Evolutionary conservation across 1,284 basidiomycete genomes (phyloP).

Genomic region (Heliocybe sulcata): DNA sequence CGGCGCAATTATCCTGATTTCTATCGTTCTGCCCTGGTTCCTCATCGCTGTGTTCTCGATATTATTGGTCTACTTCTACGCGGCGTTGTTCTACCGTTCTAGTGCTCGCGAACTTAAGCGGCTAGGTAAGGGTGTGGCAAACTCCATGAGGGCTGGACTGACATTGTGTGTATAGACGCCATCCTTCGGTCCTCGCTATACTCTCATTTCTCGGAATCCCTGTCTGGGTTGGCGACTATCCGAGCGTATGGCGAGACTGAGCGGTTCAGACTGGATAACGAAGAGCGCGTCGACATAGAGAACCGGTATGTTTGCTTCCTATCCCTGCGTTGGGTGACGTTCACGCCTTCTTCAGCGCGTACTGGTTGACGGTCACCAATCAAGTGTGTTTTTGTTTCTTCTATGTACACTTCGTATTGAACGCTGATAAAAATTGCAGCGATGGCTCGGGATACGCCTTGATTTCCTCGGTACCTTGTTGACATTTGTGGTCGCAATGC

Average conservation of each 20-base stretch:
- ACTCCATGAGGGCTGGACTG: not conserved
- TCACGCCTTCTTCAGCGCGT: constrained; percentile 46
- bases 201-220: constrained; percentile 85
- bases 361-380: constrained; percentile 80
- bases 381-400: constrained; percentile 33
- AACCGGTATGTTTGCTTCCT: constrained; percentile 45
- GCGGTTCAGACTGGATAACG: constrained; percentile 72
- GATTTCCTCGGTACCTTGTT: constrained; percentile 79
- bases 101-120: constrained; percentile 88
- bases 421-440: constrained; percentile 29
- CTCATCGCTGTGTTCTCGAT: constrained; percentile 66
- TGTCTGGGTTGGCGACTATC: constrained; percentile 81
- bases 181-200: constrained; percentile 65
- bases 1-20: constrained; percentile 74
- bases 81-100: constrained; percentile 78
- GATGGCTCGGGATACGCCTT: constrained; percentile 86
- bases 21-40: constrained; percentile 81
- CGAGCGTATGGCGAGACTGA: constrained; percentile 74
- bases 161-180: constrained; percentile 34
- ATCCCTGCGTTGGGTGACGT: not conserved
- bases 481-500: constrained; percentile 74
- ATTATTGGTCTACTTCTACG: constrained; percentile 50
- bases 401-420: not conserved
- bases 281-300: constrained; percentile 77
- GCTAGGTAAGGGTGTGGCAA: constrained; percentile 29